Evolutionary conservation across 2,329 filamentous ascomycete genomes (phyloP).

Genomic region (Dryadomyces quercivorus): DNA sequence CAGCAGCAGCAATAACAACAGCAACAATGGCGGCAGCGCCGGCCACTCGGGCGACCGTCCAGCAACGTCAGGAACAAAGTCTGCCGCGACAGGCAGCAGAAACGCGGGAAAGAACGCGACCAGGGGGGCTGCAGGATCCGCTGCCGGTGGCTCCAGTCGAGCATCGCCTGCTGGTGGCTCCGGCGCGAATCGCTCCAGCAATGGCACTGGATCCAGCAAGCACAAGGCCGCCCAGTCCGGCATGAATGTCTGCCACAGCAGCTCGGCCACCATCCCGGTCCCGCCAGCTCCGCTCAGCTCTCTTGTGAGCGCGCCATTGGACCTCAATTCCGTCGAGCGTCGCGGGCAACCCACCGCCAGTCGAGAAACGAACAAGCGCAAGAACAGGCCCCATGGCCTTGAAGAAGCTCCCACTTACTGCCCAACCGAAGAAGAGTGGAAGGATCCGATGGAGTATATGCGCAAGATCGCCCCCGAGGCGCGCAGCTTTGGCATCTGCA

Average conservation of each 20-base stretch:
- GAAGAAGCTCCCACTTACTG: conserved; percentile 83
- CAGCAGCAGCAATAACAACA: conserved; percentile 1
- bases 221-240: conserved; percentile 30
- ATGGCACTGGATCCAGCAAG: conserved; percentile 32
- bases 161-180: conserved; percentile 35
- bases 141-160: conserved; percentile 39
- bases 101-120: conserved; percentile 21
- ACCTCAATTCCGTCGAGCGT: conserved; percentile 82
- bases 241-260: conserved; percentile 36
- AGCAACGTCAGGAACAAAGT: neutral
- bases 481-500: conserved; percentile 80
- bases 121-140: conserved; percentile 19
- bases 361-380: conserved; percentile 65
- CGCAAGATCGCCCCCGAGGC: conserved; percentile 83
- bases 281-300: conserved; percentile 43
- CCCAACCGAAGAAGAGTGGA: conserved; percentile 88
- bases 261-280: conserved; percentile 31
- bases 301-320: conserved; percentile 52
- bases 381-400: conserved; percentile 69
- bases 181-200: conserved; percentile 16
- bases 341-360: conserved; percentile 69
- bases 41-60: neutral
- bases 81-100: neutral
- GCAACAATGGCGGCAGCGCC: neutral
- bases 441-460: conserved; percentile 87